Evolutionary conservation across 1,284 basidiomycete species (phyloP), one percentile per base, ranked within the genome.

Genomic region (Cryptococcus deneoformans): DNA sequence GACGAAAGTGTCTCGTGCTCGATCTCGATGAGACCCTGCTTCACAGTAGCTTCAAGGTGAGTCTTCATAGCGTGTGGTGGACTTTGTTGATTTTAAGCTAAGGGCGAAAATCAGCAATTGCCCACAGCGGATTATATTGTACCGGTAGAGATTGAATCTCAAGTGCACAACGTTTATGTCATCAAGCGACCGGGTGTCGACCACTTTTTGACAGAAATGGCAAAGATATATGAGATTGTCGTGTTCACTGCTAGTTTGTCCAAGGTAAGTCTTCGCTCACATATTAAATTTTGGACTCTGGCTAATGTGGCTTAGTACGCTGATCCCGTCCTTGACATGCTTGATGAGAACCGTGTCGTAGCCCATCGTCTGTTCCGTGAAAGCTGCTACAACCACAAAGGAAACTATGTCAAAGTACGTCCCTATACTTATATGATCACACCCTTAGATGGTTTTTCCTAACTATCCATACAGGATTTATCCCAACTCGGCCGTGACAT

Each of bases 131-230:
- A 99, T 79, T 99, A 94, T 76, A 90, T 99, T 61, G 95, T 99
- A 0, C 96, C 96, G 1, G 95, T 99, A 49, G 96, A 99, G 79
- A 99, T 99, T 64, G 96, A 99, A 74, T 93, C 91, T 62, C 87
- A 95, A 68, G 91, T 89, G 82, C 95, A 99, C 77, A 98, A 98
- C 70, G 92, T 99, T 60, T 98, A 99, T 78, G 96, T 99, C 45
- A 92, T 99, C 78, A 99, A 99, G 79, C 87, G 95, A 49, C 95
- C 95, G 2, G 95, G 95, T 7, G 96, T 99, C 34, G 95, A 99
- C 79, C 88, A 87, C 72, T 99, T 99, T 99, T 80, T 99, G 79
- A 89, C 90, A 77, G 87, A 86, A 77, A 99, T 99, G 96, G 95
- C 96, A 45, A 90, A 96, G 77, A 86, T 98, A 52, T 99, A 96